Base-by-base conservation (phyloP, 176 grass and related monocot species). In the Aegilops tauschii region DNA sequence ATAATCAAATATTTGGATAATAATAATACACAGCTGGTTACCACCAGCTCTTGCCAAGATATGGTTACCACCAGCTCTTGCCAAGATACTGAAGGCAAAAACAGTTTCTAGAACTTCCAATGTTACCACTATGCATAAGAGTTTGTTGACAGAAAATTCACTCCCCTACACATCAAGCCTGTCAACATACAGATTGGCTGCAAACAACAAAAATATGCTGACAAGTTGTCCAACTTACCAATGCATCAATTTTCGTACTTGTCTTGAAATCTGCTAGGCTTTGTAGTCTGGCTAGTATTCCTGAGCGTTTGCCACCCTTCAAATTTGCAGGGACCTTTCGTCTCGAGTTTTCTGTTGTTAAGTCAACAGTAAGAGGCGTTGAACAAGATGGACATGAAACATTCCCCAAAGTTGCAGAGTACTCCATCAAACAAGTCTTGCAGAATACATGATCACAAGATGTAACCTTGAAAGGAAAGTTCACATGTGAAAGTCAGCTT, bases 231-330 rank as follows among this genome's bases (percentile, higher is more conserved):
- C 20, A 3, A 85, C 86, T 89, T 92, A 98, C 97, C 97, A 96
- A 90, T 3, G 97, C 97, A 85, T 99, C 97, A 54, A 99, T 99
- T 82, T 99, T 99, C 29, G 97, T 99, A 76, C 92, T 96, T 5
- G 94, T 94, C 85, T 94, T 91, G 68, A 96, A 99, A 83, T 89
- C 85, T 37, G 71, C 68, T 71, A 96, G 85, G 76, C n/a, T 78
- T 50, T 87, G 84, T 82, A 99, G 56, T 64, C 94, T 93, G 83
- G 78, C 77, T 73, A 98, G 79, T 91, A 98, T 98, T 78, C 97
- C 91, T 64, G 94, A 92, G 69, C 80, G 58, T 84, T 92, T 98
- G 81, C 78, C 68, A 59, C 93, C 80, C 82, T 96, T 96, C 23
- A 78, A 63, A 78, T 34, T 77, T 86, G 42, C 36, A 82, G 90